These are phyloP conservation scores for Mortierella sp. DNA, from an alignment of 371 early-diverging fungal genomes.

Conservation along the genomic window DNA sequence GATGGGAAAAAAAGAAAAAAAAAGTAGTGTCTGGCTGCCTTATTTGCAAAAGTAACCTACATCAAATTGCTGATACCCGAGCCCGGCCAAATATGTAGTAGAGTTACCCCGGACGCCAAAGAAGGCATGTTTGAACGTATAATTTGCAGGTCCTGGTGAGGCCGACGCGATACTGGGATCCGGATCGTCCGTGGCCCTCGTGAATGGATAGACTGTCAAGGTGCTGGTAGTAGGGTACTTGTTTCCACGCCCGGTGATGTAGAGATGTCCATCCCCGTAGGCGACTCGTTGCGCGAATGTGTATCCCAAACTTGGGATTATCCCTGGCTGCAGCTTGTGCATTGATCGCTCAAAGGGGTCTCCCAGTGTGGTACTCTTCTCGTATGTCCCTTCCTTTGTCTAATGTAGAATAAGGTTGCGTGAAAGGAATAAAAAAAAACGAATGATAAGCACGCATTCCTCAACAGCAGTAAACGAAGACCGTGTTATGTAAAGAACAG, in stretches of 20 bases:
- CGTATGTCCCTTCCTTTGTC: background rate
- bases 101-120: background rate
- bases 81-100: background rate
- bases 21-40: too few species aligned
- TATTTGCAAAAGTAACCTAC: background rate
- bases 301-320: background rate
- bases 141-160: too few species aligned
- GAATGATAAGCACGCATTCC: too few species aligned
- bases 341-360: background rate
- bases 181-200: too few species aligned
- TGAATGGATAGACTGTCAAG: too few species aligned
- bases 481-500: background rate
- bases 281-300: background rate
- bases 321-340: too few species aligned
- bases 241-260: background rate
- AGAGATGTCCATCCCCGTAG: background rate
- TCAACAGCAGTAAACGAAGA: background rate
- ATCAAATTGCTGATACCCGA: background rate
- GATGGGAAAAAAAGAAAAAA: too few species aligned
- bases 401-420: too few species aligned
- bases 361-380: background rate
- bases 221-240: too few species aligned
- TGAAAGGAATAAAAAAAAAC: too few species aligned
- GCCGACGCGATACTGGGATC: too few species aligned
- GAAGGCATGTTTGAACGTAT: background rate